phyloP scores from a whole-genome alignment of 2,329 filamentous ascomycete species.

The Colletotrichum sp. region DNA sequence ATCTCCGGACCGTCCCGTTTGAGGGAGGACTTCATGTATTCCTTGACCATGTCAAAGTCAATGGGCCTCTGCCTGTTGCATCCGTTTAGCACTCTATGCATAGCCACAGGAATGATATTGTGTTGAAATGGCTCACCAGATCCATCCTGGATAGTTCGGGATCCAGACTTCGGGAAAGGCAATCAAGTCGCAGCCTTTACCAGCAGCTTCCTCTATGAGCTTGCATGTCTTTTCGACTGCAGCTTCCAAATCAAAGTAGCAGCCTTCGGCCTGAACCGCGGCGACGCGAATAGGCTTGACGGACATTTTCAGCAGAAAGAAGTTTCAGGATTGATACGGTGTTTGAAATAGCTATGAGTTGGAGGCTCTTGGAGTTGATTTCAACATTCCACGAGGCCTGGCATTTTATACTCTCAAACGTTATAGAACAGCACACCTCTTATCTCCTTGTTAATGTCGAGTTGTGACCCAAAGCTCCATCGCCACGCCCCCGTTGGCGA shows the following conservation, averaged over 20 bases:
- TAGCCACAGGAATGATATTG: not conserved
- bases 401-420: not conserved
- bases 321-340: not conserved
- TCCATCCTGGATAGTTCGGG: conserved; percentile 51
- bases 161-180: conserved; percentile 60
- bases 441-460: not conserved
- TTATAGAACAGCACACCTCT: not conserved
- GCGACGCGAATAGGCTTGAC: not conserved
- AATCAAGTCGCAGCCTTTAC: conserved; percentile 58
- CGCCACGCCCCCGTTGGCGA: not conserved
- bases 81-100: not conserved
- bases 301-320: not conserved
- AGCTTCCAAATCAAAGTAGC: not conserved
- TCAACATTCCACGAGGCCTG: not conserved
- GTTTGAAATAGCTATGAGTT: not conserved
- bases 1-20: conserved; percentile 45
- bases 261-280: not conserved
- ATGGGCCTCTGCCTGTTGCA: not conserved
- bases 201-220: conserved; percentile 60
- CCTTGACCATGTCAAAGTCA: not conserved
- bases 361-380: not conserved
- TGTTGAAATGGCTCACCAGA: not conserved
- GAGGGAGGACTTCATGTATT: conserved; percentile 46
- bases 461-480: not conserved
- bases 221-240: conserved; percentile 53